phyloP scores from a whole-genome alignment of 192 early-diverging fungal species.

The Helicostylum pulchrum region DNA sequence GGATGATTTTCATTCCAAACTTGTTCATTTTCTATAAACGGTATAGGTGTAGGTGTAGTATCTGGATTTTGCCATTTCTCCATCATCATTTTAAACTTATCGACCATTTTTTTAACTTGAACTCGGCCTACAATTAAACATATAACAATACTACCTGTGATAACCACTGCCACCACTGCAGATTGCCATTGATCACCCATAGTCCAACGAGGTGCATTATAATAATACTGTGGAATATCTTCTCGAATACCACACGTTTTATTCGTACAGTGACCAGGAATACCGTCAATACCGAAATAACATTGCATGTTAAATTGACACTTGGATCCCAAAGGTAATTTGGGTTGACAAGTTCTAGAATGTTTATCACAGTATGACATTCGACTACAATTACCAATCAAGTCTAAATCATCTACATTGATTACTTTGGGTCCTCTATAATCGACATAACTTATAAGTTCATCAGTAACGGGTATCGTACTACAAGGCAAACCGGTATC shows the following conservation, averaged over 20 bases:
- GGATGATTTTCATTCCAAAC: slow-evolving; percentile 1
- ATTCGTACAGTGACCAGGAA: slow-evolving; percentile 30
- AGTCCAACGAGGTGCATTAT: slow-evolving; percentile 19
- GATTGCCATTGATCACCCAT: slow-evolving; percentile 30
- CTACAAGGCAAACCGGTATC: slow-evolving; percentile 32
- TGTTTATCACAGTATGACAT: slow-evolving; percentile 31
- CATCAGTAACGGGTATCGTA: slow-evolving; percentile 23
- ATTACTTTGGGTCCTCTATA: slow-evolving; percentile 31
- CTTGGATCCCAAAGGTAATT: slow-evolving; percentile 19
- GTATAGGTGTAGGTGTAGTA: not conserved
- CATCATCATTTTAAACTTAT: slow-evolving; percentile 15
- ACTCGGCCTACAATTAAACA: slow-evolving; percentile 23
- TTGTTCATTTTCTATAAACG: slow-evolving; percentile 7
- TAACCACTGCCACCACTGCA: slow-evolving; percentile 16
- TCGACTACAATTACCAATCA: slow-evolving; percentile 36
- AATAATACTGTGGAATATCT: slow-evolving; percentile 15
- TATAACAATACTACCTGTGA: slow-evolving; percentile 23
- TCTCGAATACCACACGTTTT: slow-evolving; percentile 20
- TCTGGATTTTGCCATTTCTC: slow-evolving; percentile 29
- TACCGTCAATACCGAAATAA: slow-evolving; percentile 17
- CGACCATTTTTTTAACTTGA: slow-evolving; percentile 17
- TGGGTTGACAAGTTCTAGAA: slow-evolving; percentile 34
- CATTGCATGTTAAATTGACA: slow-evolving; percentile 34
- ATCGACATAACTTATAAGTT: slow-evolving; percentile 30
- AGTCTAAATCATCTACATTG: slow-evolving; percentile 21